Evolutionary conservation across 345 rosid genomes (phyloP).

Genomic region (Geranium brycei): DNA sequence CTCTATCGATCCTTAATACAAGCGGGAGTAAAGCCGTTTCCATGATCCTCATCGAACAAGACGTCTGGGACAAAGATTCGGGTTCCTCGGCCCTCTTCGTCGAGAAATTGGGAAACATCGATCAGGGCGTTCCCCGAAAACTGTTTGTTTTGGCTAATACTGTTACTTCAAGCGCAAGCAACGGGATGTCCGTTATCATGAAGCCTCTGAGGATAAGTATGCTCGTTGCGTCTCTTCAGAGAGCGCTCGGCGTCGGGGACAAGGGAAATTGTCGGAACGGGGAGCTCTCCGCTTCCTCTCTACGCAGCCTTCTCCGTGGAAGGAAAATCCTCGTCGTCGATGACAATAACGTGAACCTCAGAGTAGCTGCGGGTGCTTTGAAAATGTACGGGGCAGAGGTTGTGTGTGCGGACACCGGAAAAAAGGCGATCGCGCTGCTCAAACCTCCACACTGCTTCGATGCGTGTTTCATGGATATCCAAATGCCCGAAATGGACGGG

Average conservation of each 20-base stretch:
- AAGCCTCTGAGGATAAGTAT: slow-evolving; percentile 84
- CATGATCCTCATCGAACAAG: slow-evolving; percentile 70
- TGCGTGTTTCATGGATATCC: slow-evolving; percentile 99
- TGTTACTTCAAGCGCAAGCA: slow-evolving; percentile 8
- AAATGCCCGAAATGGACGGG: slow-evolving; percentile 99
- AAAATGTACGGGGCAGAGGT: slow-evolving; percentile 92
- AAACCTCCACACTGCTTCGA: slow-evolving; percentile 69
- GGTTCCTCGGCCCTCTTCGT: slow-evolving; percentile 32
- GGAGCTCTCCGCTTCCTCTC: slow-evolving; percentile 43
- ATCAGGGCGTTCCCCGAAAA: slow-evolving; percentile 26
- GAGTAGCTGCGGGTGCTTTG: slow-evolving; percentile 85
- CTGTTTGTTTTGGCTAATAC: slow-evolving; percentile 55
- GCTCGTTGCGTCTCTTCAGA: slow-evolving; percentile 67
- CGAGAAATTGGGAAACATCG: slow-evolving; percentile 21
- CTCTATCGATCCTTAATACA: slow-evolving; percentile 20
- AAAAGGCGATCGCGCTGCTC: slow-evolving; percentile 47
- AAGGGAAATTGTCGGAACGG: slow-evolving; percentile 43
- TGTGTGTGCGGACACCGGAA: slow-evolving; percentile 54
- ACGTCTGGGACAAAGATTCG: slow-evolving; percentile 51
- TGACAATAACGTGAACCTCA: slow-evolving; percentile 76
- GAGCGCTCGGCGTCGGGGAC: slow-evolving; percentile 58
- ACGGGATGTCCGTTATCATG: slow-evolving; percentile 18
- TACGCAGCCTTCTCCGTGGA: slow-evolving; percentile 57
- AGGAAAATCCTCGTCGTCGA: slow-evolving; percentile 74
- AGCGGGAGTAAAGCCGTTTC: slow-evolving; percentile 21